Conservation (phyloP, 139 green algal species). For the Haematococcus lacustris region DNA sequence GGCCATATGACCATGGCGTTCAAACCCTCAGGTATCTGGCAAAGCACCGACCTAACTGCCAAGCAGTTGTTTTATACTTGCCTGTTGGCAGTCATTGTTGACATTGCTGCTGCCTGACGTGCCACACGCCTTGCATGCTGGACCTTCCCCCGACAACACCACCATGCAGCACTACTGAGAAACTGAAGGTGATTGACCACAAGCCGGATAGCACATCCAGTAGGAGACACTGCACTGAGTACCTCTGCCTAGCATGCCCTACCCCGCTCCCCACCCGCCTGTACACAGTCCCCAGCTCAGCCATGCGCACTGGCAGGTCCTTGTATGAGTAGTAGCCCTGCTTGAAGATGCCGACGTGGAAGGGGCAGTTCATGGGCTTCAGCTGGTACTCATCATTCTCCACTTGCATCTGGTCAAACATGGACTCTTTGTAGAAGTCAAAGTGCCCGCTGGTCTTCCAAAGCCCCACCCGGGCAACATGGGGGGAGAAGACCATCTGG, state of each 20-base stretch:
- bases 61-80: no score
- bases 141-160: no score
- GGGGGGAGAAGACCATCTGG: constrained; percentile 87
- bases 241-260: no score
- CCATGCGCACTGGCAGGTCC: constrained; percentile 88
- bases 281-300: constrained; percentile 97
- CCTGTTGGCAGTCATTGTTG: no score
- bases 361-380: constrained; percentile 98
- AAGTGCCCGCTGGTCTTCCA: constrained; percentile 94
- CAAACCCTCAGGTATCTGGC: not conserved
- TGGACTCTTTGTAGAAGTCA: constrained; percentile 94
- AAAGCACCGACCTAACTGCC: not conserved
- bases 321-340: constrained; percentile 56
- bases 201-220: no score
- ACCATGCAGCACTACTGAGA: no score
- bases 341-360: constrained; percentile 94
- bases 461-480: constrained; percentile 91
- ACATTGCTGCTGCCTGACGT: no score
- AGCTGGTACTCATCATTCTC: constrained; percentile 94
- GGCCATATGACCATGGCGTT: no score
- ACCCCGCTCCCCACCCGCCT: constrained; percentile 33
- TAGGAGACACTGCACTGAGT: no score
- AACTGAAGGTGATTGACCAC: no score
- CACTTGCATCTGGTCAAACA: constrained; percentile 86
- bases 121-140: no score